Percentiles rank a stretch among this genome's conserved stretches.
Evolutionary conservation across 371 early-diverging fungal species (phyloP).

Genomic region (Mortierella sp.): DNA sequence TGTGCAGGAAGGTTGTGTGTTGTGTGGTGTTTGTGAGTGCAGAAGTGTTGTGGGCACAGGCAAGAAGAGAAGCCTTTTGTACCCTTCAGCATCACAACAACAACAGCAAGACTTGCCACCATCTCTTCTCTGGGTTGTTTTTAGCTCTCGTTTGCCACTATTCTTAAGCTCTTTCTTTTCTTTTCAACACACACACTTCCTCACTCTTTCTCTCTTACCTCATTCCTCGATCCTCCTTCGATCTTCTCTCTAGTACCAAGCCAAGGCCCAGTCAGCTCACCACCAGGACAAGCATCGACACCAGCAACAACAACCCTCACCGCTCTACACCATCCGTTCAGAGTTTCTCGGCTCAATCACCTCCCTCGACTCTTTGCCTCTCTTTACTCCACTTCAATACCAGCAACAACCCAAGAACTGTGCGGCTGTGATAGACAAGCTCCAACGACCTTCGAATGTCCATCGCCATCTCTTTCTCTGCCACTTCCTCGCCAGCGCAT

Average conservation of each 20-base stretch:
- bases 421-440: neutral
- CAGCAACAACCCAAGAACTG: neutral
- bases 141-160: constrained; percentile 3
- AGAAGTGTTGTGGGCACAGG: neutral
- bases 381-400: neutral
- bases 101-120: neutral
- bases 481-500: constrained; percentile 13
- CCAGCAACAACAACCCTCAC: neutral
- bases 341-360: neutral
- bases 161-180: neutral
- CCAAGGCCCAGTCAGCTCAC: neutral
- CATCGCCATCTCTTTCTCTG: constrained; percentile 15
- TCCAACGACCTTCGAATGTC: constrained; percentile 4
- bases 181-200: neutral
- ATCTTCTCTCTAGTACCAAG: neutral
- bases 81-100: neutral
- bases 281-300: neutral
- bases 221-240: constrained; percentile 6
- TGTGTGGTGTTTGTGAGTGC: neutral
- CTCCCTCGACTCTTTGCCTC: neutral
- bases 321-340: neutral
- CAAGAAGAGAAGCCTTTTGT: no score
- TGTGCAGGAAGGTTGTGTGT: no score
- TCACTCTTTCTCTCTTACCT: neutral
- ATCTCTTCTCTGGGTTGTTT: neutral